Base-by-base conservation (phyloP, 306 rosid genomes). In the Sesbania bispinosa region DNA sequence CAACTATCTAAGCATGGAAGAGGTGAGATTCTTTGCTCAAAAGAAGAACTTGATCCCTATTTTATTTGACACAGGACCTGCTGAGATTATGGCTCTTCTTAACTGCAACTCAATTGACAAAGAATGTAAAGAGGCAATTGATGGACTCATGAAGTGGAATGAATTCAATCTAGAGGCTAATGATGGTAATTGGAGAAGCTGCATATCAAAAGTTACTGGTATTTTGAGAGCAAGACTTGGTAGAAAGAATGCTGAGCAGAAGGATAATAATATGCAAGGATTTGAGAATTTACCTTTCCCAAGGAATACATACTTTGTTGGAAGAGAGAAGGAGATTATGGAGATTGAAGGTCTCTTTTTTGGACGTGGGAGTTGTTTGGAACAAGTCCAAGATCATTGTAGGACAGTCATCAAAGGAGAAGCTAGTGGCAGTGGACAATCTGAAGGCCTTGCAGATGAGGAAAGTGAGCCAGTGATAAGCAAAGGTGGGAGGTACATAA, bases 401-500 rank as follows among this genome's bases (percentile, higher is more conserved):
- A 10, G 67, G 63, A 54, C 76, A 13, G 0, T 15, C 50, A 50
- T 27, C 36, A 85, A 81, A 79, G 90, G 90, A 27, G 89, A 87
- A 36, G 82, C 81, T 8, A 83, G 87, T 52, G 86, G 83, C 11
- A 85, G 87, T 38, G 87, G 84, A 33, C 92, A 89, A 66, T 88
- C 96, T 14, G 98, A 89, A 62, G 95, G 95, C 38, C 81, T 81
- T n/a, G 98, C 95, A 13, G 92, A 92, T 59, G 92, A 89, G 69
- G 96, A 89, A 79, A 83, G 87, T 13, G 98, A 85, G 50, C 20
- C 69, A 9, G 84, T 80, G 41, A 50, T 74, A 0, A 65, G 77
- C 0, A 76, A 69, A 75, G 84, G 84, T 42, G 89, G 90, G 46
- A 85, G 92, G 77, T 89, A 80, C 69, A 86, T 89, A 32, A 86